Percentiles rank a stretch among this genome's conserved stretches.
Conservation (phyloP, 2,329 filamentous ascomycete species). For the Stromatinia cepivora region DNA sequence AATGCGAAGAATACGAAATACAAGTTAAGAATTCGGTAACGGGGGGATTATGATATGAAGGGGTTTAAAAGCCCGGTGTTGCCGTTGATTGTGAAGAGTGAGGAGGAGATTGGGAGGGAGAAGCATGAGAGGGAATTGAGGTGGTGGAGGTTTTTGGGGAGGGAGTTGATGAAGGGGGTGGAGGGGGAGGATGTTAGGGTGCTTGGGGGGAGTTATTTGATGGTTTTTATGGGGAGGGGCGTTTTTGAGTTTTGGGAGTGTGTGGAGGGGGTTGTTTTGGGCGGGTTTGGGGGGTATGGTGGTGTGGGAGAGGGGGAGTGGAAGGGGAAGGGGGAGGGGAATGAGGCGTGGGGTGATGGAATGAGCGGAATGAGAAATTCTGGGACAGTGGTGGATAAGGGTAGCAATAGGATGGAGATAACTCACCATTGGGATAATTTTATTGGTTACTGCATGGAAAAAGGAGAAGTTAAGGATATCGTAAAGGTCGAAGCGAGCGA, state of each 20-base stretch:
- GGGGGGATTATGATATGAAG: neutral
- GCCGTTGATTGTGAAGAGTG: neutral
- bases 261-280: neutral
- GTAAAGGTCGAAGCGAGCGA: neutral
- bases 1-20: neutral
- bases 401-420: neutral
- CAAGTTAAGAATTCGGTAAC: neutral
- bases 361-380: no score
- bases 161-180: neutral
- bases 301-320: neutral
- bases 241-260: neutral
- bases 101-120: neutral
- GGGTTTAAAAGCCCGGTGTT: neutral
- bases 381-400: no score
- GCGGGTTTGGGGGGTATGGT: neutral
- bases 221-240: neutral
- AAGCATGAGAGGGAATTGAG: neutral
- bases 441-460: neutral
- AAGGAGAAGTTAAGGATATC: neutral
- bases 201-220: neutral
- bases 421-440: neutral
- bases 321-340: neutral
- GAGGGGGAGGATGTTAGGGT: neutral
- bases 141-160: slow-evolving; percentile 2
- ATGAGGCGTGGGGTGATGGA: neutral